A percentile compares a stretch with the other conserved stretches of the same genome.
phyloP scores from a whole-genome alignment of 345 rosid species.

The Syzygium grande region DNA sequence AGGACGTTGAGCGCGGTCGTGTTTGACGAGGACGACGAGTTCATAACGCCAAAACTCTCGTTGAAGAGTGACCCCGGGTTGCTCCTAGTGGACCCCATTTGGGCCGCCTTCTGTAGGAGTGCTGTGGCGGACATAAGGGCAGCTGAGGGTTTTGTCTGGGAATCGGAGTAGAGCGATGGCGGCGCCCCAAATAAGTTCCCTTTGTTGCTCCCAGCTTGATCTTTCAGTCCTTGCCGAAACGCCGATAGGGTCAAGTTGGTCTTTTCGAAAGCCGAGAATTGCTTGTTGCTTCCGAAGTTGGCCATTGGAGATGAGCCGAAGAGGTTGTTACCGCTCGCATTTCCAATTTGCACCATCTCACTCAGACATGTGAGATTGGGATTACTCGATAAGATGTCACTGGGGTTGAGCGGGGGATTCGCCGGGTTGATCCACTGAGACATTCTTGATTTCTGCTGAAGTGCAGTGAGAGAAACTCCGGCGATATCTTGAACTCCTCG shows the following conservation, averaged over 20 bases:
- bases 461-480: slow-evolving; percentile 5
- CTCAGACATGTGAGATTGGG: slow-evolving; percentile 27
- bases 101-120: slow-evolving; percentile 91
- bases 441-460: slow-evolving; percentile 18
- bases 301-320: slow-evolving; percentile 41
- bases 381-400: not conserved
- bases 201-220: slow-evolving; percentile 5
- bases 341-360: slow-evolving; percentile 48
- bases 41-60: slow-evolving; percentile 31
- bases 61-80: slow-evolving; percentile 38
- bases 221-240: slow-evolving; percentile 25
- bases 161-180: slow-evolving; percentile 27
- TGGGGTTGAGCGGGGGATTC: slow-evolving; percentile 3
- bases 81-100: slow-evolving; percentile 86
- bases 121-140: slow-evolving; percentile 88
- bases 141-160: slow-evolving; percentile 27
- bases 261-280: not conserved
- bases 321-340: slow-evolving; percentile 23
- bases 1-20: slow-evolving; percentile 9
- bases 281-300: slow-evolving; percentile 26
- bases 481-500: slow-evolving; percentile 40
- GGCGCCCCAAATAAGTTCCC: slow-evolving; percentile 6
- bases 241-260: slow-evolving; percentile 46
- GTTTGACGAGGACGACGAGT: slow-evolving; percentile 28
- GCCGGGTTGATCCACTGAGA: slow-evolving; percentile 14